A percentile compares a stretch with the other conserved stretches of the same genome.
phyloP scores from a whole-genome alignment of 306 rosid species.

The Carpinus fangiana region DNA sequence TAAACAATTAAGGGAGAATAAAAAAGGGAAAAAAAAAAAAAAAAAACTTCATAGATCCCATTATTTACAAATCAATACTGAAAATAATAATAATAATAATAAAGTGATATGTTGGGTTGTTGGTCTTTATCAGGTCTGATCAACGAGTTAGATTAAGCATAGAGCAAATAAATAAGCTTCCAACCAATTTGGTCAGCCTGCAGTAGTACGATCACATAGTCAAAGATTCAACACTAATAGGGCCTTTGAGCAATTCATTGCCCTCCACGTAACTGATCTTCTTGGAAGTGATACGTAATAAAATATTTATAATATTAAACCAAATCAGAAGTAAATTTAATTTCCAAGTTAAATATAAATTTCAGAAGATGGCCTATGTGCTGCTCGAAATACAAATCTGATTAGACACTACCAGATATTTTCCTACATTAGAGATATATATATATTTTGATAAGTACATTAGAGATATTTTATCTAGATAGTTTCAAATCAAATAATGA shows the following conservation, averaged over 20 bases:
- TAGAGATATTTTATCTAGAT: background rate
- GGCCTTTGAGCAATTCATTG: background rate
- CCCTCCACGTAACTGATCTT: background rate
- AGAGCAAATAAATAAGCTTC: background rate
- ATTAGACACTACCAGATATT: background rate
- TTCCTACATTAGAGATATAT: background rate
- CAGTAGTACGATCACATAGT: background rate
- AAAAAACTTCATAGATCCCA: background rate
- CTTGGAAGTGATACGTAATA: background rate
- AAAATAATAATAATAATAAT: too few species aligned
- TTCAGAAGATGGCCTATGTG: background rate
- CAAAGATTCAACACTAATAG: background rate
- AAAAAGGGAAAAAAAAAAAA: background rate
- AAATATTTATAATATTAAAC: background rate
- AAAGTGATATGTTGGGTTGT: too few species aligned
- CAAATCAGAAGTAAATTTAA: background rate
- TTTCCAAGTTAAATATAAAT: background rate
- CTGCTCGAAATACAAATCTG: background rate
- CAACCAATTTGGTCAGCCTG: background rate
- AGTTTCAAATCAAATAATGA: background rate
- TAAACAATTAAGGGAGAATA: background rate
- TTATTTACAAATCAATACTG: too few species aligned
- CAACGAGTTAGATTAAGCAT: background rate
- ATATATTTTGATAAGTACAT: too few species aligned
- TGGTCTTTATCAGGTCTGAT: background rate